Conservation (phyloP, 345 rosid species). For the Eutrema heterophyllum region DNA sequence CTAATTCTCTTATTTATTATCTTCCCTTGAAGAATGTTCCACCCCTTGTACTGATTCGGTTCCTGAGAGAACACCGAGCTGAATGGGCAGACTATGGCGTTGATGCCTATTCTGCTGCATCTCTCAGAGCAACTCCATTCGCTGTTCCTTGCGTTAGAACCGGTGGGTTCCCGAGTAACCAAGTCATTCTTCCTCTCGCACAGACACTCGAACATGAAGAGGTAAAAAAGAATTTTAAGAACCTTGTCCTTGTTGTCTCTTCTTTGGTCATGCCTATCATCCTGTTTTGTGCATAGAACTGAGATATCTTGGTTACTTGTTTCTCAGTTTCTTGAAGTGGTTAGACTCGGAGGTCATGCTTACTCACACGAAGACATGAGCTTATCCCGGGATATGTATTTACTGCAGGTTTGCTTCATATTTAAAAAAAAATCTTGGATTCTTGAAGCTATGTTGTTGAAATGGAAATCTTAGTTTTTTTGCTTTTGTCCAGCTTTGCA, state of each 20-base stretch:
- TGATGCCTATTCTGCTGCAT: conserved; percentile 76
- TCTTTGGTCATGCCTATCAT: background rate
- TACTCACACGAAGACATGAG: conserved; percentile 82
- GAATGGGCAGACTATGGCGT: conserved; percentile 98
- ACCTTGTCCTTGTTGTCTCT: background rate
- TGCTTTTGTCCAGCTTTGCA: conserved; percentile 50
- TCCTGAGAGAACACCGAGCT: conserved; percentile 91
- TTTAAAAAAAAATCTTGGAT: background rate
- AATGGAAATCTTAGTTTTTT: background rate
- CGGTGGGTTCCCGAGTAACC: conserved; percentile 83
- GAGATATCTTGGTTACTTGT: background rate
- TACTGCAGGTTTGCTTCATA: conserved; percentile 59
- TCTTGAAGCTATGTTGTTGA: background rate
- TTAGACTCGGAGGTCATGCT: conserved; percentile 84
- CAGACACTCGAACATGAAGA: conserved; percentile 93
- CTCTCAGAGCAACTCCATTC: conserved; percentile 74
- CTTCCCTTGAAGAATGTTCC: conserved; percentile 67
- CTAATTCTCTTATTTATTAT: background rate
- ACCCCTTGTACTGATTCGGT: conserved; percentile 80
- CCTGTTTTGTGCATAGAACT: background rate
- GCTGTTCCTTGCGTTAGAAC: conserved; percentile 76
- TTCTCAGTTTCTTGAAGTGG: conserved; percentile 81
- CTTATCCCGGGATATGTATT: conserved; percentile 79
- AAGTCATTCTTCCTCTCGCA: conserved; percentile 87
- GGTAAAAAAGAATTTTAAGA: conserved; percentile 35